These are phyloP conservation scores for Blastobotrys chiropterorum DNA, from an alignment of 805 yeast species.

Conservation along the genomic window DNA sequence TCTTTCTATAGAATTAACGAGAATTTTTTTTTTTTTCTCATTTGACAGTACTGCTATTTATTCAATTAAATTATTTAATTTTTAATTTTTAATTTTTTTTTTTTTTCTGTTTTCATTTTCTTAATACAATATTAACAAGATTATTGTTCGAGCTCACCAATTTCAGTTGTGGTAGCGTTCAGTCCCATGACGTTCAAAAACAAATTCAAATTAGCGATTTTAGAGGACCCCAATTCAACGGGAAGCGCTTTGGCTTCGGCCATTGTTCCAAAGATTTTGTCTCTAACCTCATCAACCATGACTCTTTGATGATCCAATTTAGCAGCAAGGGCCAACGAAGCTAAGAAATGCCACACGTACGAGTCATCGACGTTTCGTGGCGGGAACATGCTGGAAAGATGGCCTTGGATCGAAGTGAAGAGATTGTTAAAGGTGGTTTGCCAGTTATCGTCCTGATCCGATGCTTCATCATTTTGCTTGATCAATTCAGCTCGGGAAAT, in stretches of 20 bases:
- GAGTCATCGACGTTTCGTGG: conserved; percentile 60
- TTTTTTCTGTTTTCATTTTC: too few relatives aligned
- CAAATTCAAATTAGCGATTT: conserved; percentile 76
- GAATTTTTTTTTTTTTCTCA: too few relatives aligned
- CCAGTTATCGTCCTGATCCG: conserved; percentile 56
- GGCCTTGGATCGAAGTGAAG: conserved; percentile 72
- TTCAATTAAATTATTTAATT: too few relatives aligned
- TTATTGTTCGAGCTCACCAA: conserved; percentile 54
- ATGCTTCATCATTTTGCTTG: conserved; percentile 59
- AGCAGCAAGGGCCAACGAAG: conserved; percentile 88
- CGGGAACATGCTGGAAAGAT: conserved; percentile 76
- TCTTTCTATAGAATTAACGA: not conserved
- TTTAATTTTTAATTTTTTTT: too few relatives aligned
- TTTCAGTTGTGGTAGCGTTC: conserved; percentile 84
- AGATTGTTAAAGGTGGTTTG: conserved; percentile 71
- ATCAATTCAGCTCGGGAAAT: conserved; percentile 88
- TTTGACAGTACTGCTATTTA: too few relatives aligned
- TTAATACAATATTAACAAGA: not conserved
- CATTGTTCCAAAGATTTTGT: conserved; percentile 85
- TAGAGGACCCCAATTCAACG: conserved; percentile 47
- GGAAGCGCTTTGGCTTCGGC: conserved; percentile 56
- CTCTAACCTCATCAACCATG: conserved; percentile 89
- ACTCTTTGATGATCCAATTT: conserved; percentile 81
- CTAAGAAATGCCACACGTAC: conserved; percentile 95
- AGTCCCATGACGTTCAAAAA: conserved; percentile 95